Evolutionary conservation across 1,139 yeast genomes (phyloP).

Genomic region (Maudiozyma humilis): DNA sequence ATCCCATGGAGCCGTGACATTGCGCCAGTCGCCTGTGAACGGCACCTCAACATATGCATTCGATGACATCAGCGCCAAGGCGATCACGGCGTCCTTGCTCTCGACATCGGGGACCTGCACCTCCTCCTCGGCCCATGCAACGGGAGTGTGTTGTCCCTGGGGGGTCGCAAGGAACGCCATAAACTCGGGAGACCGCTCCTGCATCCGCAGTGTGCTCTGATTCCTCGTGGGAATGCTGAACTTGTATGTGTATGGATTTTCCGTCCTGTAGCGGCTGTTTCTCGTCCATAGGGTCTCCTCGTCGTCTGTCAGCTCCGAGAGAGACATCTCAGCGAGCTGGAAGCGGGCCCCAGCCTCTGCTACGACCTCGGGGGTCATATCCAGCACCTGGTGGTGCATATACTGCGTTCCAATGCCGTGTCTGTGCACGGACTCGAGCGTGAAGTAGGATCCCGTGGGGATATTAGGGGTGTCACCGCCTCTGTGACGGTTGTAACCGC

Average conservation of each 20-base stretch:
- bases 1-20: slow-evolving; percentile 59
- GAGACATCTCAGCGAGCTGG: not conserved
- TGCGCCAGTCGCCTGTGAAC: slow-evolving; percentile 77
- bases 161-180: slow-evolving; percentile 16
- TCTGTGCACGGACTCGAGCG: slow-evolving; percentile 14
- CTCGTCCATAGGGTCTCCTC: slow-evolving; percentile 21
- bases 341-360: slow-evolving; percentile 3
- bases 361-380: slow-evolving; percentile 8
- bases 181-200: slow-evolving; percentile 52
- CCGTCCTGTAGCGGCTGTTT: slow-evolving; percentile 13
- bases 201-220: slow-evolving; percentile 40
- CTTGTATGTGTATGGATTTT: slow-evolving; percentile 22
- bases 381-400: slow-evolving; percentile 13
- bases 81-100: slow-evolving; percentile 63
- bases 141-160: slow-evolving; percentile 33
- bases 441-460: slow-evolving; percentile 7
- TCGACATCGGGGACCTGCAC: slow-evolving; percentile 62
- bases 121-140: slow-evolving; percentile 62
- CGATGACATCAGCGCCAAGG: slow-evolving; percentile 79
- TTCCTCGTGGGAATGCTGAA: slow-evolving; percentile 15
- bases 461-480: too few species aligned
- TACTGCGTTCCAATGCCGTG: slow-evolving; percentile 17
- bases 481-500: too few species aligned
- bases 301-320: not conserved
- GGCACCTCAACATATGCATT: slow-evolving; percentile 86